phyloP scores from a whole-genome alignment of 2,329 filamentous ascomycete species.

The Botryotinia globosa region DNA sequence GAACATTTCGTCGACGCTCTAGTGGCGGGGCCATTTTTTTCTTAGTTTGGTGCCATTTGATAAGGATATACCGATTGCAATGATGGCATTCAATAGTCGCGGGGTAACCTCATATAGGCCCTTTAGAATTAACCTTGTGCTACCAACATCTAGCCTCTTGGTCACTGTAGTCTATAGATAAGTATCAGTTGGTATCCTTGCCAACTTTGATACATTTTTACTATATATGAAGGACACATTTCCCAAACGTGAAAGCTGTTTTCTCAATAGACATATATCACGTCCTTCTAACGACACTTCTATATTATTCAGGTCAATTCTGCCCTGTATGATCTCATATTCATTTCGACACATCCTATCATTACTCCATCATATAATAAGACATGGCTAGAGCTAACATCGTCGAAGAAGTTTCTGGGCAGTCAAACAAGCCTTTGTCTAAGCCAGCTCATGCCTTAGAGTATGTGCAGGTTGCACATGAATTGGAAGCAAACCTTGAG shows the following conservation, averaged over 20 bases:
- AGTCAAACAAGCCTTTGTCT: constrained; percentile 53
- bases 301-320: neutral
- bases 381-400: constrained; percentile 3
- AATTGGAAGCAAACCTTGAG: constrained; percentile 54
- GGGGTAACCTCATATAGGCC: neutral
- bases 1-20: neutral
- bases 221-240: neutral
- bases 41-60: neutral
- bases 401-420: constrained; percentile 42
- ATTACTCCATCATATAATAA: neutral
- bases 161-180: neutral
- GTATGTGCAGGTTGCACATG: constrained; percentile 50
- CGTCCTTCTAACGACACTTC: neutral
- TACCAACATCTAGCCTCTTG: neutral
- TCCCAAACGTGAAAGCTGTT: neutral
- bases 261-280: neutral
- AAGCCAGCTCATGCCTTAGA: constrained; percentile 61
- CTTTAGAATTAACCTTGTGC: neutral
- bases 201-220: neutral
- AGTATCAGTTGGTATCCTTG: neutral
- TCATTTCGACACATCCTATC: constrained; percentile 14
- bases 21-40: neutral
- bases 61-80: neutral
- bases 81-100: neutral
- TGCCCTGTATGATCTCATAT: constrained; percentile 13